Evolutionary conservation across 2,329 filamentous ascomycete genomes (phyloP), one percentile per base, ranked within the genome.

Genomic region (Exophiala mesophila): DNA sequence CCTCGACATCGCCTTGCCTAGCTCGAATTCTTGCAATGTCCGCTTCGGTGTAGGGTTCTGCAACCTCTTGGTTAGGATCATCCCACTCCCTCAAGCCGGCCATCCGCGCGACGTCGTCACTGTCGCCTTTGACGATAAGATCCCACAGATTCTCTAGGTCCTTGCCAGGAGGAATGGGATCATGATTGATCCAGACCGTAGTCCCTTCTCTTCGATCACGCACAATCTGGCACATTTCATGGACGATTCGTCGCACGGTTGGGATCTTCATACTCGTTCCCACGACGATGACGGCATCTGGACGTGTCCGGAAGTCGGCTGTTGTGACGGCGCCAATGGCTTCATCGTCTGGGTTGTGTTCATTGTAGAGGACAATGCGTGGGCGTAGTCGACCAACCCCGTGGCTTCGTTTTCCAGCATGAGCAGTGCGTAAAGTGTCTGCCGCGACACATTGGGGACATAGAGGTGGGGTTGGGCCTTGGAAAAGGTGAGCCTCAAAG

Each of bases 211-310:
- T 80, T 41, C 88, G 80, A 56, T 83, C 80, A 48, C 89, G 78
- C n/a, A 94, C 86, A 21, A 88, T 82, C 36, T 82, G 80, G 62
- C 88, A 96, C 76, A 97, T 80, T 63, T 96, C 89, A 61, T 85
- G 85, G 45, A 90, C 88, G 44, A 98, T 83, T 40, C 89, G 78
- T 48, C 86, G 81, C 31, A 96, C 88, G 6, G 92, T 92, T 1
- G 90, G 90, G 36, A 98, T 89, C 62, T 97, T 97, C 55, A 98
- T 70, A 45, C 87, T 96, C 2, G 92, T 98, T 39, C 92, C 92
- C 6, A 95, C 92, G 19, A 98, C 92, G 54, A 98, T 81, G 18
- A 98, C 77, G 13, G 89, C 89, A 62, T 97, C 92, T 0, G 92
- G 90, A 26, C 88, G 77, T 30, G 83, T 78, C 47, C 88, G 84